phyloP scores from a whole-genome alignment of 495 filamentous ascomycete species.

The Usnea hakonensis region DNA sequence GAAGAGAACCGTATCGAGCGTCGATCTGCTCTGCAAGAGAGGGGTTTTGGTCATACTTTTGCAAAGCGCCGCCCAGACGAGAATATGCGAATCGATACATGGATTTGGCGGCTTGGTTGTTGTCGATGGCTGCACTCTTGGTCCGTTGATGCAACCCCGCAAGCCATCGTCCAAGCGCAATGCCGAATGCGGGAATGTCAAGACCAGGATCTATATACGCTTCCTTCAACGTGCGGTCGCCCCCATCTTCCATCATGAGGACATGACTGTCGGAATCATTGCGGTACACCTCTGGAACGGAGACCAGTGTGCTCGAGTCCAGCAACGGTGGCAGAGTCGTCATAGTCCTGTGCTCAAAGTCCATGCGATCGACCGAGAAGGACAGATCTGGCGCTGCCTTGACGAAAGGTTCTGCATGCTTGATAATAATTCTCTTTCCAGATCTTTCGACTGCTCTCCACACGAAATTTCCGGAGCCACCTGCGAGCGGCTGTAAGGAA shows the following conservation, averaged over 20 bases:
- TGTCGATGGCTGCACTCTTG: slow-evolving; percentile 13
- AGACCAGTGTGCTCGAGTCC: slow-evolving; percentile 2
- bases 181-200: slow-evolving; percentile 22
- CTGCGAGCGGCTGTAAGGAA: slow-evolving; percentile 19
- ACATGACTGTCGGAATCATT: slow-evolving; percentile 26
- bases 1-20: slow-evolving; percentile 23
- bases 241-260: slow-evolving; percentile 25
- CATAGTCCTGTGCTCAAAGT: slow-evolving; percentile 28
- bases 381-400: slow-evolving; percentile 17
- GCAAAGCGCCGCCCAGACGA: slow-evolving; percentile 20
- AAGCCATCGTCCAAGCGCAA: slow-evolving; percentile 25
- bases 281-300: slow-evolving; percentile 11
- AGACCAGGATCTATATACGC: slow-evolving; percentile 23
- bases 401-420: slow-evolving; percentile 32
- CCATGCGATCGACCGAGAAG: slow-evolving; percentile 28
- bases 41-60: slow-evolving; percentile 22
- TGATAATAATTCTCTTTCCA: slow-evolving; percentile 25
- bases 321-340: slow-evolving; percentile 17
- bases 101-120: slow-evolving; percentile 26
- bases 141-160: slow-evolving; percentile 14
- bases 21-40: slow-evolving; percentile 25
- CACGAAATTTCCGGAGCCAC: slow-evolving; percentile 31
- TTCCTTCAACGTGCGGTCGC: slow-evolving; percentile 26
- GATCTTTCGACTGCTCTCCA: slow-evolving; percentile 22
- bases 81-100: slow-evolving; percentile 28